Evolutionary conservation across 176 grass and related monocot species (phyloP), one percentile per base, ranked within the genome.

Genomic region (Avena atlantica): DNA sequence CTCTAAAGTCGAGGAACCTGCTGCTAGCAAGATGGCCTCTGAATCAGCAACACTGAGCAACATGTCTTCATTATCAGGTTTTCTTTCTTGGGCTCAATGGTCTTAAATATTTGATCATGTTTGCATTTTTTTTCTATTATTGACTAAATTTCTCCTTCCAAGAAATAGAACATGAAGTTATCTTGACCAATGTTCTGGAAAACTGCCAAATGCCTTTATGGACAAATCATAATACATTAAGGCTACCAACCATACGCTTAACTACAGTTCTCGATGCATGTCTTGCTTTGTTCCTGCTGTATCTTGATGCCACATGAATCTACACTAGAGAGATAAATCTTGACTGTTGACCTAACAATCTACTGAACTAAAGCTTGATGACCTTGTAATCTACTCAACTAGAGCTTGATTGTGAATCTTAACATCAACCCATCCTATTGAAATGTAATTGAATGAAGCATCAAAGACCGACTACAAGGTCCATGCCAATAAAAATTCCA

Each of bases 41-140:
- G 50, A 88, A 70, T 90, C 86, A 79, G 81, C 80, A 80, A 93
- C 92, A 65, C 78, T 99, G 61, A 96, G 59, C 89, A 94, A 0
- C 97, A 99, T 25, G 89, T 96, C 87, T 93, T 96, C 78, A 91
- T 99, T 81, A 87, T 94, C 85, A 99, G 97, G 97, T 99, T 90
- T 84, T 55, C 42, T 59, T 69, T 86, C 24, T 76, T 19, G 71
- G 53, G 40, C 75, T 56, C 37, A 40, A 37, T 42, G 27, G 19
- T 84, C 81, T 19, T 74, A 64, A 50, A 79, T 86, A 61, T 5
- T 65, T 51, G 19, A 61, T 68, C 29, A 49, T 74, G 17, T 63
- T 25, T 48, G 29, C 25, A 14, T 8, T 61, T 50, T 29, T 83
- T 81, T 57, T 44, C 75, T 63, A 49, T 50, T 84, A 87, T n/a